Evolutionary conservation across 768 basidiomycete species (phyloP).

Genomic region (Lactifluus piperatus): DNA sequence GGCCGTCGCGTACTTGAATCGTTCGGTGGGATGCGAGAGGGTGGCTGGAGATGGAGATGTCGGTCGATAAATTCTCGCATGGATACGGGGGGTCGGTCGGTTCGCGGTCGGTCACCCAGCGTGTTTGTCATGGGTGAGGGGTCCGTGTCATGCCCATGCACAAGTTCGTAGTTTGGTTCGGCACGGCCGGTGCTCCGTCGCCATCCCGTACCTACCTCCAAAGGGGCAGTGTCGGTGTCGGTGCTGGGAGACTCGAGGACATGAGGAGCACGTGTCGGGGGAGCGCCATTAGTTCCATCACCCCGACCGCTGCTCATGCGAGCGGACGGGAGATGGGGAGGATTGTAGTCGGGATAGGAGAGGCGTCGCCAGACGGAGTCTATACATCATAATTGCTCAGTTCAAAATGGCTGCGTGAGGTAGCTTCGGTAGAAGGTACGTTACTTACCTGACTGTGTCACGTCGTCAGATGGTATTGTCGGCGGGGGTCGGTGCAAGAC

Average conservation of each 20-base stretch:
- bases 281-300: not conserved
- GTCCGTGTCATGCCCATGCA: constrained; percentile 5
- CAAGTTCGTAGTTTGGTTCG: constrained; percentile 6
- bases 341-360: not conserved
- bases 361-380: constrained; percentile 4
- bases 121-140: not conserved
- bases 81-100: not conserved
- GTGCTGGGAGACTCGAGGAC: not conserved
- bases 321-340: not conserved
- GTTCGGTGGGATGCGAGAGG: not conserved
- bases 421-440: not conserved
- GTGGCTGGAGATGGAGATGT: constrained; percentile 3
- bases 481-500: not conserved
- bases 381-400: not conserved
- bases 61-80: constrained; percentile 10
- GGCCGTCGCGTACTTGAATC: constrained; percentile 1
- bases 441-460: constrained; percentile 9
- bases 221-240: not conserved
- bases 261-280: not conserved
- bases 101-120: not conserved
- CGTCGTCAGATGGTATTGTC: not conserved
- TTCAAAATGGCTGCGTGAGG: not conserved
- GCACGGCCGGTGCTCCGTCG: constrained; percentile 9
- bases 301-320: constrained; percentile 1
- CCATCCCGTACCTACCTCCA: constrained; percentile 7